Evolutionary conservation across 371 early-diverging fungal genomes (phyloP), one percentile per base, ranked within the genome.

Genomic region (Encephalitozoon romaleae): DNA sequence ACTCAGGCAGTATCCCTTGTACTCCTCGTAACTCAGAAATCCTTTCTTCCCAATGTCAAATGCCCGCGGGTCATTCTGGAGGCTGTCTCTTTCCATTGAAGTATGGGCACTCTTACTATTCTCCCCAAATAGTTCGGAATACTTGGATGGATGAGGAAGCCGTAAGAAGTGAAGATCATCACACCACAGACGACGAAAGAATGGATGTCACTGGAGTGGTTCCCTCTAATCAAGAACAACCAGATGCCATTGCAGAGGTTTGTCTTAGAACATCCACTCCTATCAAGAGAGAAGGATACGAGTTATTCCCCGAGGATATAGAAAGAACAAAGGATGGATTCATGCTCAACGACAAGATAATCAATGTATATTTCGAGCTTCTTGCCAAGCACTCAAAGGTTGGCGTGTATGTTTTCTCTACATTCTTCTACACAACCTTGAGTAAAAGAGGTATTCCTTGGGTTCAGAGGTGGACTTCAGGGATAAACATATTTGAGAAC

Each of bases 401-500:
- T n/a, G 1, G 21, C 5, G 30, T 74, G 18, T 72, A 77, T 49
- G 26, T 59, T 4, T 77, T 79, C 66, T 47, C 53, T 25, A 79
- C 82, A 11, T 74, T 70, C 52, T 68, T 78, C 38, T 73, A 74
- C 39, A 34, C 71, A 32, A 51, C 39, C 26, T 43, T 77, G 42
- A 42, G 54, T 1, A 45, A 26, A 4, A 67, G 45, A 21, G 65
- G 71, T 4, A 15, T 47, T 1, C 71, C 69, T 5, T 38, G 43
- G 51, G 59, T 81, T 1, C 25, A 18, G 43, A 68, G 55, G 43
- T 81, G 70, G 67, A 59, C 54, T 12, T 23, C 39, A 18, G 15
- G 68, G 11, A 32, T 89, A 39, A 89, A 92, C 72, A 79, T 95
- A 21, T 94, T 93, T 70, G 81, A 86, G 4, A 86, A 89, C 73